Conservation (phyloP, 805 yeast genomes). For the Hanseniaspora lachancei region DNA sequence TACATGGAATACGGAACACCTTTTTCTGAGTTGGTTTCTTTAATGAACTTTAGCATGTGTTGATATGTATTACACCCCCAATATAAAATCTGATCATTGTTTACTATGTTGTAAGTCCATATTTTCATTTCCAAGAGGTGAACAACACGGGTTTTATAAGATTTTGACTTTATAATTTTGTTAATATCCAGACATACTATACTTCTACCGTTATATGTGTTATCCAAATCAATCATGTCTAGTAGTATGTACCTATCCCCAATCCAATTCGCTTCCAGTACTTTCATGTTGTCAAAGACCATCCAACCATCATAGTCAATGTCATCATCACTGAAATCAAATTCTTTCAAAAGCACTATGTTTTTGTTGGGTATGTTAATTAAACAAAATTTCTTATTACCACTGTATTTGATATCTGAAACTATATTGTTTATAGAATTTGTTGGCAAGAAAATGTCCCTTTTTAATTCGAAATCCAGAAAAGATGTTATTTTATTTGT, state of each 20-base stretch:
- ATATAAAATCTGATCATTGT: conserved; percentile 1
- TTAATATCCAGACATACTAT: conserved; percentile 9
- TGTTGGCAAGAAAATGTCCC: conserved; percentile 19
- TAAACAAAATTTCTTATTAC: conserved; percentile 21
- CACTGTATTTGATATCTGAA: conserved; percentile 19
- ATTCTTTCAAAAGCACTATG: conserved; percentile 22
- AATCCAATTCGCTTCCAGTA: conserved; percentile 25
- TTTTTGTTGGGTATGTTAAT: conserved; percentile 24
- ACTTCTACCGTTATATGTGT: not conserved
- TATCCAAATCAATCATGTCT: conserved; percentile 17
- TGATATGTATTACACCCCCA: conserved; percentile 10
- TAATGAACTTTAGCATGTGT: not conserved
- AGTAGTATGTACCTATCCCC: conserved; percentile 23
- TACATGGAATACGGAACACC: conserved; percentile 11
- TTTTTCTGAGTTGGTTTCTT: conserved; percentile 13
- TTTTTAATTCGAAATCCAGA: not conserved
- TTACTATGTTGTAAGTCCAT: conserved; percentile 9
- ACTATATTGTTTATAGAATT: conserved; percentile 24
- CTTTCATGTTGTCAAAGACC: conserved; percentile 19
- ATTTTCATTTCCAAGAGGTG: conserved; percentile 8
- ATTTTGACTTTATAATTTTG: not conserved
- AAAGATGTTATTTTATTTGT: conserved; percentile 17
- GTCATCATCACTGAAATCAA: not conserved
- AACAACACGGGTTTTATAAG: not conserved
- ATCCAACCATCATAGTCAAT: conserved; percentile 19